Evolutionary conservation across 2,329 filamentous ascomycete genomes (phyloP).

Genomic region (Exophiala spinifera): DNA sequence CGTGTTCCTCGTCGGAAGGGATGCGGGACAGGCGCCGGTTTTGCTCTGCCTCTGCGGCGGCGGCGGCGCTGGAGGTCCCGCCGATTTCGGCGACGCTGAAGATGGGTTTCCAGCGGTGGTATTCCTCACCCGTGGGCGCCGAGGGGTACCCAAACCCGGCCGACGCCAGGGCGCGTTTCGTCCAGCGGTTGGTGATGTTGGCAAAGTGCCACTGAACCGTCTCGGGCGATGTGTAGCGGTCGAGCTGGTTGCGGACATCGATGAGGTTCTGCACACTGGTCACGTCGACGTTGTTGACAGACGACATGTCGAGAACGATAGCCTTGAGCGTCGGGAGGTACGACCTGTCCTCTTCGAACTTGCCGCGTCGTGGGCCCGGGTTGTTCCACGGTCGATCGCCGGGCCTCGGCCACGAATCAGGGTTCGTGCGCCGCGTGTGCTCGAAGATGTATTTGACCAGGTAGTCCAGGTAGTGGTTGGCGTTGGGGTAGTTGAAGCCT

Average conservation of each 20-base stretch:
- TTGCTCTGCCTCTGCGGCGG: conserved; percentile 61
- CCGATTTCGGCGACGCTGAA: conserved; percentile 89
- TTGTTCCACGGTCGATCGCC: conserved; percentile 95
- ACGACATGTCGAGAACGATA: conserved; percentile 89
- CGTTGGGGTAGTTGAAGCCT: conserved; percentile 95
- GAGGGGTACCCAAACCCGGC: conserved; percentile 82
- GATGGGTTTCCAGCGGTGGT: conserved; percentile 84
- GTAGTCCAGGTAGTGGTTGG: conserved; percentile 81
- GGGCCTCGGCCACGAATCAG: conserved; percentile 59
- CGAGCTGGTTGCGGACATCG: conserved; percentile 90
- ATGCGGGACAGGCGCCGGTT: conserved; percentile 41
- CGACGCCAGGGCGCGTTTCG: conserved; percentile 80
- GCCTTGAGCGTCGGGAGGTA: conserved; percentile 71
- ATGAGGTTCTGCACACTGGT: conserved; percentile 91
- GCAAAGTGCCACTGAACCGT: conserved; percentile 93
- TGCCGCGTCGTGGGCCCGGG: conserved; percentile 66
- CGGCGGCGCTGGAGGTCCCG: conserved; percentile 66
- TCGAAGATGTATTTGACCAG: conserved; percentile 66
- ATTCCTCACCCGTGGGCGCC: conserved; percentile 50
- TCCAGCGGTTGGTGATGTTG: conserved; percentile 92
- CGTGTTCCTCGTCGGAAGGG: conserved; percentile 31
- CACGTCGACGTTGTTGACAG: conserved; percentile 90
- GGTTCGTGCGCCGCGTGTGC: conserved; percentile 72
- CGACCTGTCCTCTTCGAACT: conserved; percentile 48
- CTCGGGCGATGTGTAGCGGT: conserved; percentile 75